Evolutionary conservation across 2,329 filamentous ascomycete species (phyloP), one percentile per base, ranked within the genome.

Genomic region (Hypoxylon sp.): DNA sequence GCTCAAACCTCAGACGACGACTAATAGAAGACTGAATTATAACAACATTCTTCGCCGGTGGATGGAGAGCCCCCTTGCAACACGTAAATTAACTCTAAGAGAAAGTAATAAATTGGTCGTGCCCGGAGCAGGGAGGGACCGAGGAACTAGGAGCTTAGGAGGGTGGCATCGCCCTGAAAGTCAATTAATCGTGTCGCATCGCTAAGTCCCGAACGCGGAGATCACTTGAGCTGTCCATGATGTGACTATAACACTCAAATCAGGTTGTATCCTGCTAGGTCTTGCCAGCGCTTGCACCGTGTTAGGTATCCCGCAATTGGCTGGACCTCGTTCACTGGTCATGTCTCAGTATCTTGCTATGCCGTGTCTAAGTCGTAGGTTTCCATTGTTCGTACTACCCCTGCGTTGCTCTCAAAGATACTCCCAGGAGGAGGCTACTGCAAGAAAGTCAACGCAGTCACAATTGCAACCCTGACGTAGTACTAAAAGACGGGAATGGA

Each of bases 161-260:
- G 62, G 68, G 68, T 68, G 58, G 29, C 55, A 68, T 71, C 57
- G 62, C 69, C 66, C 69, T 69, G 69, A 61, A 69, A 59, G 62
- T 62, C 60, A 69, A 67, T 69, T 58, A 62, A 69, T 69, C 63
- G 69, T 69, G 67, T 65, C 54, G 58, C 37, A 71, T 69, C 56
- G 57, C 69, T 67, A 69, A 67, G 64, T 69, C 67, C 69, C 69
- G 67, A 67, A 60, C 52, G 69, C 69, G 69, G 66, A 69, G 62
- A 69, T 71, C 63, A 67, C 60, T 71, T 69, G 60, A 71, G 62
- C 63, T 69, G 56, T 67, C 57, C 62, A 66, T 67, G 51, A 69
- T 69, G 62, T 63, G 56, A 69, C 60, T 31, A 31, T 44, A 39
- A 37, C 55, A 44, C 32, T 64, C 51, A 31, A 59, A 61, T 68